These are phyloP conservation scores for Caloboletus firmus DNA, from an alignment of 1,284 basidiomycete genomes.

Conservation along the genomic window DNA sequence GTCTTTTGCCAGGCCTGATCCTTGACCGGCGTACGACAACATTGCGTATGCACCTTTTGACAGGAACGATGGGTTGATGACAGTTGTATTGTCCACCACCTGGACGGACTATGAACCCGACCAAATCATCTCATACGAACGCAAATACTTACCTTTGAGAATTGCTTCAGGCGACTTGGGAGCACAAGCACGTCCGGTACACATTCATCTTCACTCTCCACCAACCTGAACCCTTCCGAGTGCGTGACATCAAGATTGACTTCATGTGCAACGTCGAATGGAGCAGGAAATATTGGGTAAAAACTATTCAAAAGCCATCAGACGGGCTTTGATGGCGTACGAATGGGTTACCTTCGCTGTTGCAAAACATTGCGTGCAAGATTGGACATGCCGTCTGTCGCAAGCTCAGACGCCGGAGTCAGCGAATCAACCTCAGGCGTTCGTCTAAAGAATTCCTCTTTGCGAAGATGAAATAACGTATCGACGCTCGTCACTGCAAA, in stretches of 20 bases:
- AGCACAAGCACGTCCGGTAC: constrained; percentile 84
- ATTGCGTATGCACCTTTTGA: constrained; percentile 57
- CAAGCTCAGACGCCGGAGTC: constrained; percentile 44
- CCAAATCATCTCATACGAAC: neutral
- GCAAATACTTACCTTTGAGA: constrained; percentile 64
- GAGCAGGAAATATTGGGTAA: constrained; percentile 93
- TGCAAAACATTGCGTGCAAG: constrained; percentile 79
- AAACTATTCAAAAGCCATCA: constrained; percentile 54
- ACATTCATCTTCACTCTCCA: constrained; percentile 42
- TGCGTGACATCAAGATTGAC: constrained; percentile 89
- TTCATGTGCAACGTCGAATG: constrained; percentile 69
- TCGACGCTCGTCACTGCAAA: constrained; percentile 85
- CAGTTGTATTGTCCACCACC: constrained; percentile 64
- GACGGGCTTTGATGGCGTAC: neutral
- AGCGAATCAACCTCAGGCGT: constrained; percentile 62
- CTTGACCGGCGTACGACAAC: constrained; percentile 39
- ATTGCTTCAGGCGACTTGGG: constrained; percentile 84
- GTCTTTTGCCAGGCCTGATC: constrained; percentile 35
- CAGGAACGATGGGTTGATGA: constrained; percentile 73
- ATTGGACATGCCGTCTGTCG: constrained; percentile 75
- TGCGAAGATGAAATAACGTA: constrained; percentile 83
- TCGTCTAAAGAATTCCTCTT: constrained; percentile 78
- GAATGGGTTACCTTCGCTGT: constrained; percentile 70
- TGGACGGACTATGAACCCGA: constrained; percentile 27
- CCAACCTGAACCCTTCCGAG: constrained; percentile 50